Base-by-base conservation (phyloP, 2,329 filamentous ascomycete species). In the Aspergillus uvarum region DNA sequence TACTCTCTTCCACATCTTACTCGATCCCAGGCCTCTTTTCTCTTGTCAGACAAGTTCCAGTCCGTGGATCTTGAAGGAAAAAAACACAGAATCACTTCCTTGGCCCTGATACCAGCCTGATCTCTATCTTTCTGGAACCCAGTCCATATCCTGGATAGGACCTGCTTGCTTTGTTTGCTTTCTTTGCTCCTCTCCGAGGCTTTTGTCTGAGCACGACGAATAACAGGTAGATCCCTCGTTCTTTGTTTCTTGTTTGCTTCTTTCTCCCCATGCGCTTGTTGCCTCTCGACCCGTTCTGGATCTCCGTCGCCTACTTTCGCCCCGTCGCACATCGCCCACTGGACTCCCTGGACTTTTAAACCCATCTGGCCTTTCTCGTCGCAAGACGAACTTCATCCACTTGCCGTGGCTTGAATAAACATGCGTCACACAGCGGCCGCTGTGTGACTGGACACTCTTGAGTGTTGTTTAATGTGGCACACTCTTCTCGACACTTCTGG, bases 221-320 rank as follows among this genome's bases (percentile, higher is more conserved):
- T 68, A 73, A 71, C 74, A 79, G 77, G 77, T 79, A 79, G 77
- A 71, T 67, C 72, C 75, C 74, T 69, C 70, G 65, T 69, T 74
- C 73, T 69, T 65, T 64, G 69, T 70, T 59, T 59, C 54, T 52
- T 68, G 50, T 47, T 59, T 63, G 56, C 64, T 51, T 59, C 52
- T 58, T 52, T 60, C 59, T 59, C 38, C 57, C 59, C 58, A 61
- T 59, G 61, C 53, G 53, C 31, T 48, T 55, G 44, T 47, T 54
- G 54, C 59, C 48, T 59, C 54, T 54, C 56, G 19, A 51, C 42
- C 49, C 12, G 56, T 22, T 57, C 47, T 60, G 64, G 63, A 63
- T 58, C 50, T 31, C 51, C 44, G 24, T 32, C 31, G 52, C 48
- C 57, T 47, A 32, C 22, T 56, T 59, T 24, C 59, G 57, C 51